Evolutionary conservation across 2,329 filamentous ascomycete genomes (phyloP).

Genomic region (Corinectria fuckeliana): DNA sequence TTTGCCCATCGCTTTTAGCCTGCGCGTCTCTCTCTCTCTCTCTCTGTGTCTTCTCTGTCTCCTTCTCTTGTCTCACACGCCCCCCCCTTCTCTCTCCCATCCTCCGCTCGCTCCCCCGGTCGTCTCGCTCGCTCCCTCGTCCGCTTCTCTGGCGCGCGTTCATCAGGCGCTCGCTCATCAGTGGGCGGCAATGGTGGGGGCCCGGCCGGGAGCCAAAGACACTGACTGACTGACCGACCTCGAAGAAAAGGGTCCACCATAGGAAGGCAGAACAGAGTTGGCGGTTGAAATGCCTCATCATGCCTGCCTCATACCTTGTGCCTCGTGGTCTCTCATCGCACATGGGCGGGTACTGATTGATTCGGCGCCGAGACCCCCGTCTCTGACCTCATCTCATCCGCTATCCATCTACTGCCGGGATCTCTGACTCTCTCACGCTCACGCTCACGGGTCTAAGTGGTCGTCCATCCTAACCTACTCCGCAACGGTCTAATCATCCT

Average conservation of each 20-base stretch:
- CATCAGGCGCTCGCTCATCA: not conserved
- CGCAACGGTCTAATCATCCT: too few relatives aligned
- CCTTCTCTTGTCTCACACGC: too few relatives aligned
- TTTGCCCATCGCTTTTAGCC: constrained; percentile 30
- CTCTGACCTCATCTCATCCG: constrained; percentile 28
- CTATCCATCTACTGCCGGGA: too few relatives aligned
- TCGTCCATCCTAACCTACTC: constrained; percentile 25
- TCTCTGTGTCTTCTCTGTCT: too few relatives aligned
- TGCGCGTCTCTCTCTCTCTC: constrained; percentile 29
- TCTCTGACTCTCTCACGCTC: too few relatives aligned
- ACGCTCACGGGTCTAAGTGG: constrained; percentile 5
- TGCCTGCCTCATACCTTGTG: not conserved
- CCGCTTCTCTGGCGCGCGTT: not conserved
- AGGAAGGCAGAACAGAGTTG: constrained; percentile 19
- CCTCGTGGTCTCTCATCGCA: not conserved
- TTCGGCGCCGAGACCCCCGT: constrained; percentile 18
- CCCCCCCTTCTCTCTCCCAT: not conserved
- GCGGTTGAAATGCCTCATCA: constrained; percentile 27
- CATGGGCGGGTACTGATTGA: not conserved
- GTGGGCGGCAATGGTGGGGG: too few relatives aligned
- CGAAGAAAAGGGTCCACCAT: constrained; percentile 14
- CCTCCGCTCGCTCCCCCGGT: constrained; percentile 1
- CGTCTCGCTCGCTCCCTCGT: not conserved
- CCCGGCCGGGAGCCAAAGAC: not conserved
- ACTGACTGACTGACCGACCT: too few relatives aligned